Conservation (phyloP, 1,284 basidiomycete species). For the Naganishia liquefaciens region DNA sequence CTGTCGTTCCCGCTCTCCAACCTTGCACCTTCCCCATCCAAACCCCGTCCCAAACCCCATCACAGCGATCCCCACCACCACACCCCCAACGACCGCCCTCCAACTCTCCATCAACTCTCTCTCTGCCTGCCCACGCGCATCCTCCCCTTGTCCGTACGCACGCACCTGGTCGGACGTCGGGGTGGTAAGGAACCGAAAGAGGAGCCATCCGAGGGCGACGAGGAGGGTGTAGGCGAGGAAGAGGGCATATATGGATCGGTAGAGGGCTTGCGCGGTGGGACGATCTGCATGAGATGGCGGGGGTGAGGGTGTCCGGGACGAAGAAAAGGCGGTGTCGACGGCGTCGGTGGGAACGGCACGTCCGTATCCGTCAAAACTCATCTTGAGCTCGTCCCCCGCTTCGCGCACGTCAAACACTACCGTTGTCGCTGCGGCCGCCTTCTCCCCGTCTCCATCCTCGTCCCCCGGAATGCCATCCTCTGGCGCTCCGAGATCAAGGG, state of each 20-base stretch:
- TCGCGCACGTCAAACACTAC: slow-evolving; percentile 25
- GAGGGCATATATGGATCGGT: slow-evolving; percentile 62
- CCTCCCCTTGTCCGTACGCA: neutral
- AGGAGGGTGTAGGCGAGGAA: slow-evolving; percentile 63
- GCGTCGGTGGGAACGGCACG: neutral
- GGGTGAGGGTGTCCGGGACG: neutral
- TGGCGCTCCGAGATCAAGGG: slow-evolving; percentile 57
- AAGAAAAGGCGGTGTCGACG: no score
- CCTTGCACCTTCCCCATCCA: slow-evolving; percentile 62
- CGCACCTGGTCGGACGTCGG: neutral
- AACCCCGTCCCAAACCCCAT: slow-evolving; percentile 60
- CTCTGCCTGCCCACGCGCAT: slow-evolving; percentile 56
- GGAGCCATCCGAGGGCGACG: slow-evolving; percentile 65
- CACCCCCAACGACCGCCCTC: slow-evolving; percentile 71
- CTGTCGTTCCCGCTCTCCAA: slow-evolving; percentile 26
- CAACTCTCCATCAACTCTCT: slow-evolving; percentile 66
- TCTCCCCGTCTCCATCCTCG: neutral
- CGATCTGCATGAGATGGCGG: neutral
- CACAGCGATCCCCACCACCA: slow-evolving; percentile 61
- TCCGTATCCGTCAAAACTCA: slow-evolving; percentile 23
- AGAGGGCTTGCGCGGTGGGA: slow-evolving; percentile 9
- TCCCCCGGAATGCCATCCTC: slow-evolving; percentile 32
- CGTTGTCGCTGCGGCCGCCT: slow-evolving; percentile 18
- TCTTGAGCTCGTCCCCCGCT: neutral
- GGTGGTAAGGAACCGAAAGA: slow-evolving; percentile 63